Evolutionary conservation across 345 rosid species (phyloP).

Genomic region (Eutrema yunnanense): DNA sequence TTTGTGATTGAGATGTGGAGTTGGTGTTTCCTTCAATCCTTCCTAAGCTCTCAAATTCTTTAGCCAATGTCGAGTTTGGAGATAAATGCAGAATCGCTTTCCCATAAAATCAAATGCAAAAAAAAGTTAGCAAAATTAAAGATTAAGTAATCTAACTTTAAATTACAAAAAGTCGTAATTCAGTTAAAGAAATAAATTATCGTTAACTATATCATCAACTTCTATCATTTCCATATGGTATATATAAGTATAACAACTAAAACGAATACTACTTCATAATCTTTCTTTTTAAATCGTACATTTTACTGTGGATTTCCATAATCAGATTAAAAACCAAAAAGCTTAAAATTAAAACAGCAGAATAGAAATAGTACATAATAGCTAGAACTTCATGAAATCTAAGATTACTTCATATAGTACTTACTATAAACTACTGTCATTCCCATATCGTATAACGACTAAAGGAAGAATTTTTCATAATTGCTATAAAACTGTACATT

Average conservation of each 20-base stretch:
- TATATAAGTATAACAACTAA: background rate
- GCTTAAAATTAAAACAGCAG: background rate
- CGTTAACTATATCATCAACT: background rate
- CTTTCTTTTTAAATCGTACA: background rate
- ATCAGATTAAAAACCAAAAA: background rate
- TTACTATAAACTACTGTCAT: background rate
- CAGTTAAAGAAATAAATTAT: background rate
- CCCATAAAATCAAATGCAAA: background rate
- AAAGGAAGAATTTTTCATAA: background rate
- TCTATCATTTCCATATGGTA: background rate
- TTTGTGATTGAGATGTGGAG: conserved; percentile 20
- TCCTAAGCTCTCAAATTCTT: conserved; percentile 51
- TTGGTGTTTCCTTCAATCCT: conserved; percentile 26
- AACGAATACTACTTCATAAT: background rate
- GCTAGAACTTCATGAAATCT: too few relatives aligned
- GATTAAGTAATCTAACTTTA: background rate
- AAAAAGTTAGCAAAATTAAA: background rate
- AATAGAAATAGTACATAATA: too few relatives aligned
- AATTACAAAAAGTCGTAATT: background rate
- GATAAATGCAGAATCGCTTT: conserved; percentile 60
- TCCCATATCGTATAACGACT: background rate
- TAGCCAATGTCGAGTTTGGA: conserved; percentile 61
- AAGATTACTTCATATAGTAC: too few relatives aligned
- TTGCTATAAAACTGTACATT: background rate
- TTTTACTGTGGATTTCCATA: background rate